Evolutionary conservation across 2,329 filamentous ascomycete genomes (phyloP).

Genomic region (Monilinia polystroma): DNA sequence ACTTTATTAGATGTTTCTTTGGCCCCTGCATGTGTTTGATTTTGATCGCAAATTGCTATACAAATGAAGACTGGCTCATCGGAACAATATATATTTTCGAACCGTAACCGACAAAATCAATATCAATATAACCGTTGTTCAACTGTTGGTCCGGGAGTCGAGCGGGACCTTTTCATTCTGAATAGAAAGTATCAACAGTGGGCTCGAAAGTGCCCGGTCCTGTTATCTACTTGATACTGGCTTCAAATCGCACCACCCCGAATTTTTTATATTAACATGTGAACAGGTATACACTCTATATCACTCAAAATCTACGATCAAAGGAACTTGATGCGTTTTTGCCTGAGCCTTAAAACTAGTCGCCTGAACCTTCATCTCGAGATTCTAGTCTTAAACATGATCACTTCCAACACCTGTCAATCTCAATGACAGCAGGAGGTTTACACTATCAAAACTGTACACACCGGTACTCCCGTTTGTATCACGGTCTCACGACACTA

Average conservation of each 20-base stretch:
- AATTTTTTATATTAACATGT: not conserved
- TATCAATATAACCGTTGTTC: not conserved
- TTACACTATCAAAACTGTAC: not conserved
- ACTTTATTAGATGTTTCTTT: not conserved
- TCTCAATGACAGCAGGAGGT: slow-evolving; percentile 1
- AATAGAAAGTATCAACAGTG: not conserved
- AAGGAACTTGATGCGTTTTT: not conserved
- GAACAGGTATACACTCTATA: not conserved
- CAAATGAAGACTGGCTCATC: slow-evolving; percentile 10
- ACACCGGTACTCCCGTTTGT: not conserved
- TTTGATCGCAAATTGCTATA: slow-evolving; percentile 7
- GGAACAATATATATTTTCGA: not conserved
- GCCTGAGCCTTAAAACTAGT: not conserved
- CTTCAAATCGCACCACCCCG: not conserved
- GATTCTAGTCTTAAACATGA: not conserved
- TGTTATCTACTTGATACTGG: not conserved
- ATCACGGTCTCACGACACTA: slow-evolving; percentile 8
- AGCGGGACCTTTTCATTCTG: not conserved
- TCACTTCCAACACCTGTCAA: not conserved
- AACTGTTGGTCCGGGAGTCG: not conserved
- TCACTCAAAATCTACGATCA: not conserved
- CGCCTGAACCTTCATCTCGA: not conserved
- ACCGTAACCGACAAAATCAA: not conserved
- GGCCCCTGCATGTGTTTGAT: slow-evolving; percentile 14
- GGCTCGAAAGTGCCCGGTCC: not conserved